A percentile compares a stretch with the other conserved stretches of the same genome.
These are phyloP conservation scores for Maudiozyma turicensis DNA, from an alignment of 805 yeast genomes.

Conservation along the genomic window DNA sequence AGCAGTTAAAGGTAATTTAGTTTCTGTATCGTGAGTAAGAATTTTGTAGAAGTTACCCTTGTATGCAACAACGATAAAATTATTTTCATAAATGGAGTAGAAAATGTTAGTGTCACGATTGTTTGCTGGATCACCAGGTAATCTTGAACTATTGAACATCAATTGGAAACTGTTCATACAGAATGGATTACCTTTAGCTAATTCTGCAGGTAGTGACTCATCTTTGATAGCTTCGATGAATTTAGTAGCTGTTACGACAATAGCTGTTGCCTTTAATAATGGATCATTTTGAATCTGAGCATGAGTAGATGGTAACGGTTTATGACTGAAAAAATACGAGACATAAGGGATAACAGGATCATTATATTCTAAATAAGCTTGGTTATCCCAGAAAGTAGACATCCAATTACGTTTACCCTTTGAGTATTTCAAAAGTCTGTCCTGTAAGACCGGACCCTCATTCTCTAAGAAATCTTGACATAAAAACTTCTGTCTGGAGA, in stretches of 20 bases:
- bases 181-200: constrained; percentile 65
- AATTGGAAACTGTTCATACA: constrained; percentile 89
- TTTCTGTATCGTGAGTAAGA: constrained; percentile 39
- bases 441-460: constrained; percentile 58
- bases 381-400: constrained; percentile 86
- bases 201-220: constrained; percentile 73
- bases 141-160: constrained; percentile 84
- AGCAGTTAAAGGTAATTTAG: constrained; percentile 32
- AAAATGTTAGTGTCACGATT: constrained; percentile 51
- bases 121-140: constrained; percentile 43
- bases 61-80: constrained; percentile 61
- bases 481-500: constrained; percentile 39
- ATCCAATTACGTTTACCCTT: constrained; percentile 71
- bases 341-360: constrained; percentile 95
- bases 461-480: constrained; percentile 66
- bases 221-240: constrained; percentile 59
- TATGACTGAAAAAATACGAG: constrained; percentile 81
- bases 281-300: constrained; percentile 49
- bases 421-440: constrained; percentile 51
- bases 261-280: constrained; percentile 63
- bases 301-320: constrained; percentile 40
- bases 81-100: constrained; percentile 40
- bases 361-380: constrained; percentile 80
- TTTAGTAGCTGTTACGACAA: constrained; percentile 55
- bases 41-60: constrained; percentile 78